A percentile compares a stretch with the other conserved stretches of the same genome.
Evolutionary conservation across 1,284 basidiomycete genomes (phyloP).

Genomic region (Meripilus lineatus): DNA sequence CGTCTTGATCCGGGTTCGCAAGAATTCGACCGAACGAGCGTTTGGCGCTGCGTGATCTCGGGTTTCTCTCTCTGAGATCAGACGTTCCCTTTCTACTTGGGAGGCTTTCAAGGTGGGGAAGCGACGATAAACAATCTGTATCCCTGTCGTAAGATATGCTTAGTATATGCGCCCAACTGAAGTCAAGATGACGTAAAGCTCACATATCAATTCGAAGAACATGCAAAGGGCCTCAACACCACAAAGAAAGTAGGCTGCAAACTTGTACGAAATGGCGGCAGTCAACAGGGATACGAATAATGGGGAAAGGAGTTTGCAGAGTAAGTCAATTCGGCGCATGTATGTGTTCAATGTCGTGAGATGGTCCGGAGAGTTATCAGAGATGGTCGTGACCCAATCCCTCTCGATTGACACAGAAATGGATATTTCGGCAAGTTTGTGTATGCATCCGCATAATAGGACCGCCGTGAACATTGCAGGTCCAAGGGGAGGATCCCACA

Average conservation of each 20-base stretch:
- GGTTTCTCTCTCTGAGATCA: neutral
- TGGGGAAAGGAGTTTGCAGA: conserved; percentile 50
- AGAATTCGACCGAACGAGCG: neutral
- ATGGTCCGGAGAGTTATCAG: conserved; percentile 25
- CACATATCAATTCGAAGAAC: conserved; percentile 29
- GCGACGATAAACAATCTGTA: conserved; percentile 28
- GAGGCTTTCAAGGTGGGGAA: conserved; percentile 28
- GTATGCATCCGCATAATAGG: conserved; percentile 33
- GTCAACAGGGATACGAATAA: conserved; percentile 53
- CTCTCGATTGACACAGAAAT: conserved; percentile 50
- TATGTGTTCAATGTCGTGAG: conserved; percentile 34
- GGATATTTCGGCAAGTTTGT: conserved; percentile 39
- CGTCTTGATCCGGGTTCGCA: neutral
- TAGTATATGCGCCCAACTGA: neutral
- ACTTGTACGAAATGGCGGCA: conserved; percentile 16
- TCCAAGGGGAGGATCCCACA: neutral
- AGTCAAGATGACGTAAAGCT: neutral
- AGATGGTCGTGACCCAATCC: conserved; percentile 50
- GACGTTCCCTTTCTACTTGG: conserved; percentile 14
- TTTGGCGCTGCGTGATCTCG: too few relatives aligned
- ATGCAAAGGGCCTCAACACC: conserved; percentile 29
- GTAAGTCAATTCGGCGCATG: conserved; percentile 47
- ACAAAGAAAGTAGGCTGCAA: conserved; percentile 29
- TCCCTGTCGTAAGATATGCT: conserved; percentile 18
- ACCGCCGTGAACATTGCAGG: conserved; percentile 34